Evolutionary conservation across 2,329 filamentous ascomycete genomes (phyloP).

Genomic region (Acephala macrosclerotiorum): DNA sequence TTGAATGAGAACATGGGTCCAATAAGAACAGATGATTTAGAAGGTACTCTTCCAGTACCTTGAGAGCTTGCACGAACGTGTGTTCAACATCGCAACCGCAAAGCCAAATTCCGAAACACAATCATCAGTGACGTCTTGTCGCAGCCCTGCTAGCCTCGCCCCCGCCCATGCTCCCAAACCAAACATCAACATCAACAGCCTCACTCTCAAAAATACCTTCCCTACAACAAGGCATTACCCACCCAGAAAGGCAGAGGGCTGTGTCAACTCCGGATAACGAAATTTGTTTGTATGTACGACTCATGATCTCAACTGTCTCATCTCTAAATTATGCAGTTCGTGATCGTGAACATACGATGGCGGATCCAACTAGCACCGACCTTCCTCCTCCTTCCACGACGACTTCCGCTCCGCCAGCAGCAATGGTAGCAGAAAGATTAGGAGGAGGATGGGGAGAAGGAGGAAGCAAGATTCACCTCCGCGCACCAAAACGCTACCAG

Average conservation of each 20-base stretch:
- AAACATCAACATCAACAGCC: neutral
- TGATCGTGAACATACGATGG: neutral
- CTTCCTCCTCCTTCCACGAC: neutral
- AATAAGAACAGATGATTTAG: neutral
- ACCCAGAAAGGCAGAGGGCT: too few species aligned
- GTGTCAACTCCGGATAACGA: too few species aligned
- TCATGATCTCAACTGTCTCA: neutral
- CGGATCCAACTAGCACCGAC: neutral
- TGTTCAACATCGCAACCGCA: neutral
- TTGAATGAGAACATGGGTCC: neutral
- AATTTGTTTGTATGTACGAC: neutral
- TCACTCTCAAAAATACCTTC: too few species aligned
- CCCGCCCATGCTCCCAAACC: neutral
- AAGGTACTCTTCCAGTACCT: neutral
- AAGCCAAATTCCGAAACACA: slow-evolving; percentile 8
- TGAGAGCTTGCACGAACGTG: neutral
- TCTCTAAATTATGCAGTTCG: neutral
- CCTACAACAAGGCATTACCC: neutral
- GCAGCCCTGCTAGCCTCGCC: slow-evolving; percentile 5
- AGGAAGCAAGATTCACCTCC: too few species aligned
- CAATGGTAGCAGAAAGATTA: too few species aligned
- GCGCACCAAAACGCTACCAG: neutral
- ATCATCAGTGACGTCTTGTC: slow-evolving; percentile 17
- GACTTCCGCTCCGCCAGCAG: neutral
- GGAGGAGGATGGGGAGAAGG: too few species aligned